Conservation (phyloP, 2,329 filamentous ascomycete genomes). For the Didymella pomorum region DNA sequence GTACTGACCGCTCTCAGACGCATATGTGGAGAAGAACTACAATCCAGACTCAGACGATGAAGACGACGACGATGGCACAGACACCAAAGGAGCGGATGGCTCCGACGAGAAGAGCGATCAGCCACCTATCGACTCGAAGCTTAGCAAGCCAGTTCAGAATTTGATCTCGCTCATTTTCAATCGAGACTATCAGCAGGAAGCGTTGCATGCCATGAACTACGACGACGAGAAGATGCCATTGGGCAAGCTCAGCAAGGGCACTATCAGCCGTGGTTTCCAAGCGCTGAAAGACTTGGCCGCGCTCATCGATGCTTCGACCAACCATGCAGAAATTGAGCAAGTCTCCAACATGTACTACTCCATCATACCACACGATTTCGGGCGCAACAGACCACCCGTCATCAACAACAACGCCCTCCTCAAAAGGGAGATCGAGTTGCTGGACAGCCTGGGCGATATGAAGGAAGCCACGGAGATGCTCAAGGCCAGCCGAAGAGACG, state of each 20-base stretch:
- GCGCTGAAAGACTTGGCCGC: constrained; percentile 77
- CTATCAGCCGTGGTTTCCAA: constrained; percentile 77
- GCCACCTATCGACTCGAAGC: constrained; percentile 57
- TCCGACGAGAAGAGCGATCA: constrained; percentile 42
- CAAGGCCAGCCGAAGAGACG: constrained; percentile 65
- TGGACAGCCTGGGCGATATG: constrained; percentile 85
- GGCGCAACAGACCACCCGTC: constrained; percentile 74
- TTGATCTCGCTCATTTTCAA: constrained; percentile 88
- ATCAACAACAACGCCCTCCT: constrained; percentile 66
- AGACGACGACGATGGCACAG: constrained; percentile 43
- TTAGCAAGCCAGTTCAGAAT: constrained; percentile 68
- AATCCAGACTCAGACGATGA: constrained; percentile 67
- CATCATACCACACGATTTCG: constrained; percentile 82
- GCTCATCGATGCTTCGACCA: constrained; percentile 66
- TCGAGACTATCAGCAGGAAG: constrained; percentile 71
- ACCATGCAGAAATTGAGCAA: constrained; percentile 62
- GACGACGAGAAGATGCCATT: constrained; percentile 80
- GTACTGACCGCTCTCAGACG: constrained; percentile 55
- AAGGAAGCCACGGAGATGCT: constrained; percentile 81
- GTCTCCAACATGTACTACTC: constrained; percentile 83
- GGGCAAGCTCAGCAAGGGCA: constrained; percentile 82
- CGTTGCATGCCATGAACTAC: constrained; percentile 74
- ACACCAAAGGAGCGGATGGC: constrained; percentile 46
- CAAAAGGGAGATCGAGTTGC: constrained; percentile 78
- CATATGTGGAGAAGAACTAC: constrained; percentile 81